phyloP scores from a whole-genome alignment of 257 asterid species.

The Nicotiana benthamiana region DNA sequence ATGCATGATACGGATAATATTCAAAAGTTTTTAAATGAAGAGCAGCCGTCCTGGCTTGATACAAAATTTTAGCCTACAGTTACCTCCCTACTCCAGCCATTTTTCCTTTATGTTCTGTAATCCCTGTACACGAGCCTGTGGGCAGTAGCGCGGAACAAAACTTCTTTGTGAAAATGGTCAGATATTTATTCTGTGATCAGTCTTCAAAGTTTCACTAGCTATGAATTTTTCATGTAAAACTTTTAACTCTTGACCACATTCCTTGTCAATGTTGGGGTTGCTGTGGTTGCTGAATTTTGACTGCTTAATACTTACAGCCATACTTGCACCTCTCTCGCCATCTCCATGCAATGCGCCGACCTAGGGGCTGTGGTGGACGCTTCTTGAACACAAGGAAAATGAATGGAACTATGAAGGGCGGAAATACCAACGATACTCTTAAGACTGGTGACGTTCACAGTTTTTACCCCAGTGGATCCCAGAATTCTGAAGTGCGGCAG shows the following conservation, averaged over 20 bases:
- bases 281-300: neutral
- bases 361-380: slow-evolving; percentile 84
- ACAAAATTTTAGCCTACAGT: neutral
- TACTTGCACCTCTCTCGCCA: slow-evolving; percentile 81
- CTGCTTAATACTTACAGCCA: slow-evolving; percentile 38
- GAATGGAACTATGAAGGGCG: slow-evolving; percentile 6
- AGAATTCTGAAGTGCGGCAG: slow-evolving; percentile 36
- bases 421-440: neutral
- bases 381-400: slow-evolving; percentile 56
- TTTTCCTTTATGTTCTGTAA: neutral
- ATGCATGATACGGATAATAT: neutral
- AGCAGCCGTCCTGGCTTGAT: neutral
- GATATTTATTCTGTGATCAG: neutral
- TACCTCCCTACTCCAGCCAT: neutral
- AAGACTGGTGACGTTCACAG: neutral
- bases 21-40: neutral
- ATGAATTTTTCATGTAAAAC: neutral
- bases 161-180: neutral
- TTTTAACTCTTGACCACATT: neutral
- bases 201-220: neutral
- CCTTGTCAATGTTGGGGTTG: neutral
- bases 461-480: slow-evolving; percentile 25
- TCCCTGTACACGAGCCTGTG: neutral
- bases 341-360: slow-evolving; percentile 87
- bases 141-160: neutral